phyloP scores from a whole-genome alignment of 2,329 filamentous ascomycete species.

The Ophiostoma fasciatum region DNA sequence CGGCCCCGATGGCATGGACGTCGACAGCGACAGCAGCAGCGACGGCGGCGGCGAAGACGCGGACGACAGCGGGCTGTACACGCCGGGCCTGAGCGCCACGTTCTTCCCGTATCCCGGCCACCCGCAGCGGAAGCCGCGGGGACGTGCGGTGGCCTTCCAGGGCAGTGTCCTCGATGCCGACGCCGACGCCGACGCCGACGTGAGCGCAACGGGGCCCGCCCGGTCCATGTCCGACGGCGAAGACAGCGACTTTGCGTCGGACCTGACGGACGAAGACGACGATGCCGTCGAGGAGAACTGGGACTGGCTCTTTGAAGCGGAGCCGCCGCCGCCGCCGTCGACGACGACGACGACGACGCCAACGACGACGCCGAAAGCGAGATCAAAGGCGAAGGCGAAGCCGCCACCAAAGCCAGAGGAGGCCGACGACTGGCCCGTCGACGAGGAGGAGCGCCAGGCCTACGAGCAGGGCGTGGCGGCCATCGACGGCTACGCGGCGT shows the following conservation, averaged over 20 bases:
- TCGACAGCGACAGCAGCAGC: neutral
- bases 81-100: neutral
- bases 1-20: neutral
- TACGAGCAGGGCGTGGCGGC: slow-evolving; percentile 9
- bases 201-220: too few species aligned
- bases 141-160: neutral
- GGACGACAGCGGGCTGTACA: slow-evolving; percentile 4
- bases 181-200: slow-evolving; percentile 6
- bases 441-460: slow-evolving; percentile 9
- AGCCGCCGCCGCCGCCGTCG: neutral
- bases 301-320: slow-evolving; percentile 7
- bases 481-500: slow-evolving; percentile 12
- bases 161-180: neutral
- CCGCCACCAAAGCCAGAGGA: too few species aligned
- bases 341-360: neutral
- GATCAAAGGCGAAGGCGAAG: too few species aligned
- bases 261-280: slow-evolving; percentile 11
- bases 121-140: neutral
- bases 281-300: slow-evolving; percentile 8
- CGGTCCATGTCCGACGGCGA: too few species aligned
- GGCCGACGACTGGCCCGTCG: slow-evolving; percentile 11
- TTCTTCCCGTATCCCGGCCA: neutral
- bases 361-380: too few species aligned
- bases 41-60: slow-evolving; percentile 1
- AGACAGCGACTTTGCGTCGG: neutral